Percentiles rank a stretch among this genome's conserved stretches.
These are phyloP conservation scores for Galerina sulciceps DNA, from an alignment of 768 basidiomycete species.

Conservation along the genomic window DNA sequence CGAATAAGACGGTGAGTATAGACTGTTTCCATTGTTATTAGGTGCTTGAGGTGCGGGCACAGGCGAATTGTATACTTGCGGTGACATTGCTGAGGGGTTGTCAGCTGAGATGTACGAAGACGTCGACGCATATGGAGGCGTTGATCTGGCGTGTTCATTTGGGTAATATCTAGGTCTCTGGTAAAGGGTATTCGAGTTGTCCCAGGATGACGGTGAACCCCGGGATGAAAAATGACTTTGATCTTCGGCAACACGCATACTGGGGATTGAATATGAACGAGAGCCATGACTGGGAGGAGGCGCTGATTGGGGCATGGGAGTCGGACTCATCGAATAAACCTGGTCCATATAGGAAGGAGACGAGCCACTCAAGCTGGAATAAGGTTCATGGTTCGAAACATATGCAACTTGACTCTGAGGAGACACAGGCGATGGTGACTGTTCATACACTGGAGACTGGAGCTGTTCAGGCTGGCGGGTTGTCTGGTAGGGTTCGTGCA, in stretches of 20 bases:
- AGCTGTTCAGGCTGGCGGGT: conserved; percentile 16
- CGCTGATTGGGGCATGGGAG: background rate
- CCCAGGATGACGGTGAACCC: conserved; percentile 5
- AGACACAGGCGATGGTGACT: conserved; percentile 23
- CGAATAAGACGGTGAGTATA: conserved; percentile 9
- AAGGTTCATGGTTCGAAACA: conserved; percentile 7
- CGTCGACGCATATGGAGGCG: conserved; percentile 6
- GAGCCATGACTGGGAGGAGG: background rate
- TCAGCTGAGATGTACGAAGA: conserved; percentile 1
- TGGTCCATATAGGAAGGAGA: conserved; percentile 2
- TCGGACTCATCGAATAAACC: background rate
- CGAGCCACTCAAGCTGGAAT: conserved; percentile 2
- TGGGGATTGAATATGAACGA: background rate
- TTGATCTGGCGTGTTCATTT: conserved; percentile 1
- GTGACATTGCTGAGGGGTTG: background rate
- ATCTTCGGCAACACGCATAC: background rate
- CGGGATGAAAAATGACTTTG: background rate
- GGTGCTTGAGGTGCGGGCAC: background rate
- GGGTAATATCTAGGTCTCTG: conserved; percentile 6
- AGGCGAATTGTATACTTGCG: background rate
- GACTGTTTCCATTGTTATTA: background rate
- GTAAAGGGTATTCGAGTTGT: background rate
- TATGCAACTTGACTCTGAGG: conserved; percentile 16
- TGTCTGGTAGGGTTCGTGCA: conserved; percentile 46
- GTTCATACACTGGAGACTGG: conserved; percentile 22